A percentile compares a stretch with the other conserved stretches of the same genome.
phyloP scores from a whole-genome alignment of 2,329 filamentous ascomycete species.

The Calonectria montana region DNA sequence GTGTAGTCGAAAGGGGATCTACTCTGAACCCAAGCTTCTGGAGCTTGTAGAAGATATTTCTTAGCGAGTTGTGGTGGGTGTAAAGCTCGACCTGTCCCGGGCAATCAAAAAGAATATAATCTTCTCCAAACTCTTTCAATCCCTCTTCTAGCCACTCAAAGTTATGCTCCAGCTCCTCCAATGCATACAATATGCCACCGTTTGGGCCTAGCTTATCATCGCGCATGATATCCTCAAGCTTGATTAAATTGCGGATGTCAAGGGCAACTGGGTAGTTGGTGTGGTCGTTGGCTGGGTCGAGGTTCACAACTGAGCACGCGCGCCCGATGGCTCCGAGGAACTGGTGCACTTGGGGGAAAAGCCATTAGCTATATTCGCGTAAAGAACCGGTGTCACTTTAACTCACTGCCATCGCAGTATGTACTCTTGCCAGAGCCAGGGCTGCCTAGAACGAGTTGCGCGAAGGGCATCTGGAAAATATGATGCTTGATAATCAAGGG shows the following conservation, averaged over 20 bases:
- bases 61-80: conserved; percentile 90
- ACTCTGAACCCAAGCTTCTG: conserved; percentile 95
- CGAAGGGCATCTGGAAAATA: conserved; percentile 65
- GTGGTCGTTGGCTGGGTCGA: conserved; percentile 96
- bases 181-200: conserved; percentile 89
- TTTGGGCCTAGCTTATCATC: conserved; percentile 93
- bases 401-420: conserved; percentile 92
- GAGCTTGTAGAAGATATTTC: conserved; percentile 90
- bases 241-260: conserved; percentile 89
- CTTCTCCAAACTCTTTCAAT: conserved; percentile 83
- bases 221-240: conserved; percentile 94
- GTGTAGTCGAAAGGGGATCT: conserved; percentile 48
- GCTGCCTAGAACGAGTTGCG: conserved; percentile 90
- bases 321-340: conserved; percentile 96
- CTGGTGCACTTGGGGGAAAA: conserved; percentile 87
- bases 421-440: conserved; percentile 97
- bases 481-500: conserved; percentile 35
- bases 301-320: conserved; percentile 94
- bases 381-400: background rate
- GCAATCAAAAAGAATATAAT: conserved; percentile 96
- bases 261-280: conserved; percentile 90
- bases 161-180: conserved; percentile 95
- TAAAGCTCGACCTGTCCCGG: conserved; percentile 98
- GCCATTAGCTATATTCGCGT: conserved; percentile 5
- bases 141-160: conserved; percentile 90